Evolutionary conservation across 148 eudicot genomes (phyloP).

Genomic region (Diospyros lotus): DNA sequence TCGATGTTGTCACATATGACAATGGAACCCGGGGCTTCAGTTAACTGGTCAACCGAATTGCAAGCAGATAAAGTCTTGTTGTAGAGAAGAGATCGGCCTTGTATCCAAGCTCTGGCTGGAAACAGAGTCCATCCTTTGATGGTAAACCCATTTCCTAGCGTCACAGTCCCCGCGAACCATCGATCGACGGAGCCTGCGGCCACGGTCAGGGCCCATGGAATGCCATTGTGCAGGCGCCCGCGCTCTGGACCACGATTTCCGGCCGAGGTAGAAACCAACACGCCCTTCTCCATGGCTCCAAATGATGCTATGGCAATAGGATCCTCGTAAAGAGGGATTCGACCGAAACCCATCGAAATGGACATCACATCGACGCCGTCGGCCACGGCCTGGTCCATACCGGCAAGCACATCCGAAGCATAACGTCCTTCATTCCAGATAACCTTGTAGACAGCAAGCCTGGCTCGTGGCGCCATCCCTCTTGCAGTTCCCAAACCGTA

Average conservation of each 20-base stretch:
- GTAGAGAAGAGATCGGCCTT: not conserved
- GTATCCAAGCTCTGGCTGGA: not conserved
- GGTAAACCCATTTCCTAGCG: not conserved
- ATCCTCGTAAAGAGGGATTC: constrained; percentile 16
- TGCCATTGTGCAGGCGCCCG: constrained; percentile 19
- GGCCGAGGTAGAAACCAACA: constrained; percentile 28
- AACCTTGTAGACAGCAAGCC: constrained; percentile 28
- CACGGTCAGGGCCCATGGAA: constrained; percentile 32
- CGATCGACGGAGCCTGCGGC: constrained; percentile 29
- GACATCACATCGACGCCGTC: constrained; percentile 35
- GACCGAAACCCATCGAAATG: constrained; percentile 24
- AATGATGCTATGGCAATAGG: constrained; percentile 30
- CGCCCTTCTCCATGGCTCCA: constrained; percentile 32
- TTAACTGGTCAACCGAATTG: not conserved
- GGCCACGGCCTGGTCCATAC: constrained; percentile 26
- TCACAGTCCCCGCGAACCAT: not conserved
- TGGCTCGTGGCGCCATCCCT: constrained; percentile 24
- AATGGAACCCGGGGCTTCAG: not conserved
- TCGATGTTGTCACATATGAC: constrained; percentile 11
- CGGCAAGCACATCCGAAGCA: constrained; percentile 29
- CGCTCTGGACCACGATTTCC: constrained; percentile 10
- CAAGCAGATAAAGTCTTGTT: not conserved
- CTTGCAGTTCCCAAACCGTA: constrained; percentile 28
- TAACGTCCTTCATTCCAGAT: constrained; percentile 20
- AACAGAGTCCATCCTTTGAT: constrained; percentile 8